phyloP scores from a whole-genome alignment of 1,284 basidiomycete species.

The Ustilago nuda region DNA sequence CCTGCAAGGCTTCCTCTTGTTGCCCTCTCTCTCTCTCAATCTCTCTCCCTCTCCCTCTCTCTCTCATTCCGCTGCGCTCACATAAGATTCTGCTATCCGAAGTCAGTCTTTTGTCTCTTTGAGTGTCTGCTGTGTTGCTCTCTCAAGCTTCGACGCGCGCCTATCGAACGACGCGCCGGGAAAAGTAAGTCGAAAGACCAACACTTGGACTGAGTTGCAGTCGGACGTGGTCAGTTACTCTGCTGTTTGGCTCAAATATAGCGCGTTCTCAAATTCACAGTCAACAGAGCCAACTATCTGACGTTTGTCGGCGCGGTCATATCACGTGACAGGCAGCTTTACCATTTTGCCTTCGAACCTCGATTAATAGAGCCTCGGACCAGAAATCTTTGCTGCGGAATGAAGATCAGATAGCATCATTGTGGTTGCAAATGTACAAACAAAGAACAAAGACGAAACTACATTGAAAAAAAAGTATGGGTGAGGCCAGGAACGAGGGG shows the following conservation, averaged over 20 bases:
- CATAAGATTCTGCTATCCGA: background rate
- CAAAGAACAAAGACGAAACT: background rate
- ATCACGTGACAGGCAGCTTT: background rate
- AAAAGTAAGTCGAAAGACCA: conserved; percentile 2
- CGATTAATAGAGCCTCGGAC: background rate
- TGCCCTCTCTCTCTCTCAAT: background rate
- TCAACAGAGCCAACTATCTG: background rate
- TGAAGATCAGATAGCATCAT: background rate
- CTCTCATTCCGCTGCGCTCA: too few relatives aligned
- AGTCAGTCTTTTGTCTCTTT: background rate
- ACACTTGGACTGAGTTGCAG: background rate
- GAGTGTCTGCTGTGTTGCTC: background rate
- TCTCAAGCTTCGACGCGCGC: background rate
- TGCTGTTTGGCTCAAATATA: background rate
- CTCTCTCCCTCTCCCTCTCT: background rate
- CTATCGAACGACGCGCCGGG: background rate
- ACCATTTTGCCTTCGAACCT: background rate
- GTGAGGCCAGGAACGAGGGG: background rate
- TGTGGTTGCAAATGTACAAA: background rate
- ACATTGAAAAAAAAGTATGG: background rate
- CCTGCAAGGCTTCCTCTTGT: conserved; percentile 4
- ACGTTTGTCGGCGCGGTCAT: background rate
- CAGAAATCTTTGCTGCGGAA: background rate
- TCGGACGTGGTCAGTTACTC: background rate
- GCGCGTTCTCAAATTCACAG: background rate